Conservation (phyloP, 2,329 filamentous ascomycete species). For the Tolypocladium endophyticum region DNA sequence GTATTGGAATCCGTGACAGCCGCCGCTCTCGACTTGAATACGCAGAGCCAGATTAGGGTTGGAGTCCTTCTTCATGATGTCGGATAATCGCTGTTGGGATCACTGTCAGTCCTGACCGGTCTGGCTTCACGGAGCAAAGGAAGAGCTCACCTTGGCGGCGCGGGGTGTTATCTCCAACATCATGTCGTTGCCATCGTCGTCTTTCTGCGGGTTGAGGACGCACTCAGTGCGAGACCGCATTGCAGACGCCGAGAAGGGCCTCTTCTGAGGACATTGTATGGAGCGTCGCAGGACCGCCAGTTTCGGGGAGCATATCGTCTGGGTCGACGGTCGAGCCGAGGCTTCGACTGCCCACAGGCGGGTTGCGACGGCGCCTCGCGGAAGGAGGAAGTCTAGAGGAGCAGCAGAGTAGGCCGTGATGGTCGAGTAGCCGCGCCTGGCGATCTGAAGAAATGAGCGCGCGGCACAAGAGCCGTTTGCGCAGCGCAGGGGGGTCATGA, state of each 20-base stretch:
- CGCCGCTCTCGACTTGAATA: conserved; percentile 83
- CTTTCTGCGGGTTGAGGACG: conserved; percentile 61
- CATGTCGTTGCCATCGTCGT: conserved; percentile 81
- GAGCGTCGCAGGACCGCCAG: background rate
- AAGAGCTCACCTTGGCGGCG: conserved; percentile 56
- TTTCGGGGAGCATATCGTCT: background rate
- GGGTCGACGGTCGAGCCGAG: background rate
- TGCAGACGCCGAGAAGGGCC: conserved; percentile 27
- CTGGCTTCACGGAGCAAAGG: background rate
- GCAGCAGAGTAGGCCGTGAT: conserved; percentile 11
- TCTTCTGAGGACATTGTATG: conserved; percentile 1
- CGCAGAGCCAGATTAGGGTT: conserved; percentile 82
- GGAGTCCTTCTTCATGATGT: conserved; percentile 61
- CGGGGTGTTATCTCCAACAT: conserved; percentile 72
- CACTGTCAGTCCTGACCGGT: background rate
- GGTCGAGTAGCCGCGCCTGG: conserved; percentile 21
- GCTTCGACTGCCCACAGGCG: conserved; percentile 1
- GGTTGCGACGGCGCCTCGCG: conserved; percentile 13
- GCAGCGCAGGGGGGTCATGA: conserved; percentile 28
- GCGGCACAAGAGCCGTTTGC: conserved; percentile 26
- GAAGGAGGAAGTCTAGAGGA: conserved; percentile 30
- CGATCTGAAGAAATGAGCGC: conserved; percentile 30
- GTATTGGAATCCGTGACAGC: conserved; percentile 97
- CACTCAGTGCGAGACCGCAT: conserved; percentile 32
- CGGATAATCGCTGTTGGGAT: conserved; percentile 50